phyloP scores from a whole-genome alignment of 23 red algal species.

The Gracilariopsis chorda region DNA sequence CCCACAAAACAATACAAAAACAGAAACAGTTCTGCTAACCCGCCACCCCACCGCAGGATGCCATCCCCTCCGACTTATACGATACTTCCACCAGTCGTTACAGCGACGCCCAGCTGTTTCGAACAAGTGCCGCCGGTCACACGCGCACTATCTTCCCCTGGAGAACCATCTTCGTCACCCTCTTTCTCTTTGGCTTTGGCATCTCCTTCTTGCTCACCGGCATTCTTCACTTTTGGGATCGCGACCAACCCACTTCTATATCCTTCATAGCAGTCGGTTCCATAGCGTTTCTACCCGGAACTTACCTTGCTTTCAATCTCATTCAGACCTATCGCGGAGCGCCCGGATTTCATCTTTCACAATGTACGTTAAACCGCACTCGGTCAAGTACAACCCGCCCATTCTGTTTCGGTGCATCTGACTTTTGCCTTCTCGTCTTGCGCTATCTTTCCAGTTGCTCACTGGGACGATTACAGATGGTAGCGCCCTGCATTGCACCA shows the following conservation, averaged over 20 bases:
- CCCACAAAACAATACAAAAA: too few relatives aligned
- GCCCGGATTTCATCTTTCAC: slow-evolving; percentile 53
- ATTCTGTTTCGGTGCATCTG: neutral
- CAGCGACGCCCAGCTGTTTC: slow-evolving; percentile 43
- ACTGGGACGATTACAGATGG: slow-evolving; percentile 61
- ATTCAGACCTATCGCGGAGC: slow-evolving; percentile 39
- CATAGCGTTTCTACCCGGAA: slow-evolving; percentile 52
- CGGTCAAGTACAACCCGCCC: too few relatives aligned
- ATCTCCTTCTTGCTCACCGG: slow-evolving; percentile 54
- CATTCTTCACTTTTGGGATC: slow-evolving; percentile 57
- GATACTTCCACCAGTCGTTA: slow-evolving; percentile 28
- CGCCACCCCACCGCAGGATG: slow-evolving; percentile 30
- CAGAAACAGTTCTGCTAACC: neutral
- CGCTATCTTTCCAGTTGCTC: slow-evolving; percentile 45
- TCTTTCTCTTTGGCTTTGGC: slow-evolving; percentile 53
- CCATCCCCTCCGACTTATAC: slow-evolving; percentile 43
- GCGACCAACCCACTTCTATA: slow-evolving; percentile 13
- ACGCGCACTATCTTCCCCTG: slow-evolving; percentile 32
- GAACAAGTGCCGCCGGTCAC: neutral
- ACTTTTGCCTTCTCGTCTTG: neutral
- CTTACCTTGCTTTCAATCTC: slow-evolving; percentile 50
- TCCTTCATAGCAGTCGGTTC: slow-evolving; percentile 35
- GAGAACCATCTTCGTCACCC: slow-evolving; percentile 49
- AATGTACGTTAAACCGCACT: slow-evolving; percentile 68
- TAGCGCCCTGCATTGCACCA: neutral